Conservation (phyloP, 805 yeast species). For the Saccharomycopsis capsularis region DNA sequence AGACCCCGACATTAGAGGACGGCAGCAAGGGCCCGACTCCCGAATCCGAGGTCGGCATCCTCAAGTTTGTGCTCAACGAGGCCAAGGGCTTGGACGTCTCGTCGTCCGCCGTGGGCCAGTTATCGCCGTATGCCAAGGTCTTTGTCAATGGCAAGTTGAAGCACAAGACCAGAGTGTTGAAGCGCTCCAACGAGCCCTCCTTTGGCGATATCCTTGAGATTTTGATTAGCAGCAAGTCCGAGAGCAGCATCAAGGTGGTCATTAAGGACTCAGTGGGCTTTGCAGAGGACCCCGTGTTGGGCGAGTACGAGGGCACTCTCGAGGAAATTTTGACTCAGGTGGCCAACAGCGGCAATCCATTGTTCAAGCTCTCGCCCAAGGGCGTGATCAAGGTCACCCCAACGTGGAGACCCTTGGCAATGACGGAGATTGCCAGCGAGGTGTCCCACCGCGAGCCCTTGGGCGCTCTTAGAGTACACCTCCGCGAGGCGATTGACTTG, state of each 20-base stretch:
- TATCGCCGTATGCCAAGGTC: conserved; percentile 63
- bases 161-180: conserved; percentile 54
- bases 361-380: conserved; percentile 43
- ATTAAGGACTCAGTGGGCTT: conserved; percentile 55
- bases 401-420: conserved; percentile 63
- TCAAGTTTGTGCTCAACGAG: conserved; percentile 54
- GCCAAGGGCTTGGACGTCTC: conserved; percentile 52
- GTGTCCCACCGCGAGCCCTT: conserved; percentile 49
- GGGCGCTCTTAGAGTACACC: conserved; percentile 57
- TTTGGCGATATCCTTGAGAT: conserved; percentile 61
- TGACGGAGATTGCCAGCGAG: conserved; percentile 42
- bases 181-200: conserved; percentile 66
- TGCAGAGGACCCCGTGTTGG: conserved; percentile 42
- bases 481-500: conserved; percentile 47
- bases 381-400: conserved; percentile 52
- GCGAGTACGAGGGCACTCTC: conserved; percentile 43
- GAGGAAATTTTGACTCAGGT: conserved; percentile 48
- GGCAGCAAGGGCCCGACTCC: conserved; percentile 30
- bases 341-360: conserved; percentile 40
- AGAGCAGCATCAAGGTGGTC: conserved; percentile 46
- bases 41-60: conserved; percentile 67
- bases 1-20: conserved; percentile 21
- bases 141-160: conserved; percentile 49
- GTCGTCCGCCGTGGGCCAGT: conserved; percentile 37
- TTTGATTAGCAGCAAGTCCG: conserved; percentile 53